Conservation (phyloP, 2,329 filamentous ascomycete species). For the Beauveria sp. region DNA sequence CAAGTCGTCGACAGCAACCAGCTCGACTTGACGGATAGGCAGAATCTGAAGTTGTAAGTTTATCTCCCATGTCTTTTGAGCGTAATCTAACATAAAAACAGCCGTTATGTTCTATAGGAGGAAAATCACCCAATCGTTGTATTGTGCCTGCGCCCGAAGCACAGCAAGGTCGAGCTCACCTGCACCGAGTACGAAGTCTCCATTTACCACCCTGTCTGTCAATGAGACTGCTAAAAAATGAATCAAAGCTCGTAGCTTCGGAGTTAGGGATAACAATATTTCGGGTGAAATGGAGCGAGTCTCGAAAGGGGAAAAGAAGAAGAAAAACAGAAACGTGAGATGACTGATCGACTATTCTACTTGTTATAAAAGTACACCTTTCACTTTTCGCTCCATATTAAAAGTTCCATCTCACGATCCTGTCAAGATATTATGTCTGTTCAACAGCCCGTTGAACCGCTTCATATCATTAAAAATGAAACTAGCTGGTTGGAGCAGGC, state of each 20-base stretch:
- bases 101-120: constrained; percentile 1
- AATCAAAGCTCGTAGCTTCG: no score
- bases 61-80: not conserved
- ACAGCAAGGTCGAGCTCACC: constrained; percentile 57
- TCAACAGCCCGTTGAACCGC: not conserved
- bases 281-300: no score
- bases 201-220: constrained; percentile 6
- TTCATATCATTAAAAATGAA: no score
- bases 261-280: no score
- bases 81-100: not conserved
- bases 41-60: constrained; percentile 14
- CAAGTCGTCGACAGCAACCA: constrained; percentile 13
- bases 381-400: no score
- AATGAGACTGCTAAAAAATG: not conserved
- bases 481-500: not conserved
- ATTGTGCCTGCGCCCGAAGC: constrained; percentile 40
- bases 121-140: constrained; percentile 19
- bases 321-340: no score
- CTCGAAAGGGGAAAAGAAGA: no score
- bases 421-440: not conserved
- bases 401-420: no score
- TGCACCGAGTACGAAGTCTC: constrained; percentile 55
- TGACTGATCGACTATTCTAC: no score
- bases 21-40: constrained; percentile 13
- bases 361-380: no score